Evolutionary conservation across 2,329 filamentous ascomycete species (phyloP), one percentile per base, ranked within the genome.

Genomic region (Chrysosphaeria jannelii): DNA sequence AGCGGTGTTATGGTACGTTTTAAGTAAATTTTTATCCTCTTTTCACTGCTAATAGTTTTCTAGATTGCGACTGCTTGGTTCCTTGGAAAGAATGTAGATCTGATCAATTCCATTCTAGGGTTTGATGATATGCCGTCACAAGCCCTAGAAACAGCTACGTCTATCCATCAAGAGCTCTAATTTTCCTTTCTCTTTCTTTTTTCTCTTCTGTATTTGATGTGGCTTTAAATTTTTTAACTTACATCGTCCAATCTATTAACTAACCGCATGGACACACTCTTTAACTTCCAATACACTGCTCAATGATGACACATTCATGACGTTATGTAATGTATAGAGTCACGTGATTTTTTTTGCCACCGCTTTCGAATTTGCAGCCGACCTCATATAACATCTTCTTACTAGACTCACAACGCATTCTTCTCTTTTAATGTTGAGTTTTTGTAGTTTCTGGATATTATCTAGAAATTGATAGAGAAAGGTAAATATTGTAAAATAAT

Each of bases 71-170:
- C 58, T 19, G 81, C 81, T 7, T 90, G 64, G 58, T 46, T 70
- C 23, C 53, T 79, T 31, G 79, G 81, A 27, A 78, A 78, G 14
- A 59, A 69, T 27, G 85, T 90, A 43, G 75, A 89, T 41, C 48
- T 69, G 29, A 58, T 66, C 25, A 1, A 6, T 15, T 4, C 21
- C 6, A 14, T 25, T 11, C 23, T 29, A 12, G 20, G 30, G 6
- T 33, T 28, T 15, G 38, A 38, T 30, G 36, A 38, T n/a, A n/a
- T n/a, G n/a, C n/a, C n/a, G n/a, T n/a, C n/a, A n/a, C n/a, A n/a
- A n/a, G n/a, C n/a, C n/a, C n/a, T n/a, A n/a, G n/a, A n/a, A n/a
- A n/a, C n/a, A n/a, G n/a, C n/a, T n/a, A n/a, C n/a, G n/a, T n/a
- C n/a, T n/a, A n/a, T n/a, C n/a, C n/a, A n/a, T n/a, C n/a, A n/a